A percentile compares a stretch with the other conserved stretches of the same genome.
phyloP scores from a whole-genome alignment of 306 rosid genomes.

The Trichosanthes cucumerina region DNA sequence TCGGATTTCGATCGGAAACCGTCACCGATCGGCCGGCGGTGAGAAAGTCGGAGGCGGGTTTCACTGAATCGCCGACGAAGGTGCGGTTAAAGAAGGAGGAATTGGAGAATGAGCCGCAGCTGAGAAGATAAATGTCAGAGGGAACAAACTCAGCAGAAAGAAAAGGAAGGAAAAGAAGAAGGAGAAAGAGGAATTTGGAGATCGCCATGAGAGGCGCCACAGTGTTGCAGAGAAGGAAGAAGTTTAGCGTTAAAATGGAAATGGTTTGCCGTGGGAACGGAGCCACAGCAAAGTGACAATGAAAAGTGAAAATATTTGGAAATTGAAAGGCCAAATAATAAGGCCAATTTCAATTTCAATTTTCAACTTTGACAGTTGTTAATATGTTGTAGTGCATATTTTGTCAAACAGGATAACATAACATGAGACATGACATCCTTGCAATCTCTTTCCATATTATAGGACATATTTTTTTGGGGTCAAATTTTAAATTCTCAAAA shows the following conservation, averaged over 20 bases:
- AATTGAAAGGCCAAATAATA: background rate
- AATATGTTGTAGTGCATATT: background rate
- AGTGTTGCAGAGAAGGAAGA: background rate
- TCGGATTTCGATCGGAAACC: conserved; percentile 40
- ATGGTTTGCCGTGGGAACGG: background rate
- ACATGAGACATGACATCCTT: background rate
- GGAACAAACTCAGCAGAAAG: conserved; percentile 52
- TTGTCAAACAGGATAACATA: background rate
- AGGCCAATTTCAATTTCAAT: background rate
- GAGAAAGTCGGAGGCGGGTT: conserved; percentile 36
- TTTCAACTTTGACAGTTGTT: conserved; percentile 6
- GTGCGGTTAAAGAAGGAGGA: conserved; percentile 35
- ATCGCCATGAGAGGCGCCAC: conserved; percentile 36
- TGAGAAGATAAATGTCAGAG: conserved; percentile 58
- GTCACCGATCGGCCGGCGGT: conserved; percentile 33
- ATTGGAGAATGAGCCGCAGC: conserved; percentile 65
- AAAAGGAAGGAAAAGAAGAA: conserved; percentile 20
- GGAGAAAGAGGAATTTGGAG: conserved; percentile 18
- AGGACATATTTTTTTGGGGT: background rate
- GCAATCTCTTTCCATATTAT: background rate
- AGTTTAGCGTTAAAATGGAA: background rate
- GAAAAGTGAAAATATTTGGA: background rate
- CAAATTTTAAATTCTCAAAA: background rate
- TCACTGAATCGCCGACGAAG: conserved; percentile 42
- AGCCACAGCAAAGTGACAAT: background rate